A percentile compares a stretch with the other conserved stretches of the same genome.
Conservation (phyloP, 225 moss, liverwort and hornwort genomes). For the Pseudisothecium myosuroides region DNA sequence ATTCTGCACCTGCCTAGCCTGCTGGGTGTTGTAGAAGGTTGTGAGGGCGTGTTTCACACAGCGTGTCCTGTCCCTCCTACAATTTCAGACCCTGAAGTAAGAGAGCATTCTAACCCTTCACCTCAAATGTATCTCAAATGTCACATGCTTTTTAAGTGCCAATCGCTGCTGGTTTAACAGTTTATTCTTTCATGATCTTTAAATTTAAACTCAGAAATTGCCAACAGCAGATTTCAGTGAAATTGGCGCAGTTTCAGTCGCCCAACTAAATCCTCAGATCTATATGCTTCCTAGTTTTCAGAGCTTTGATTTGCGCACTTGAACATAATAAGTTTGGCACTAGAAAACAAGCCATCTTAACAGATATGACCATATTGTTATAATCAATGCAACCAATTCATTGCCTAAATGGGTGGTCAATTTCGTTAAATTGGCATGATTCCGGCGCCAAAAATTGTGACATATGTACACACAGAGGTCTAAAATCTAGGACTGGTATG, state of each 20-base stretch:
- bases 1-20: conserved; percentile 18
- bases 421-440: neutral
- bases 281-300: neutral
- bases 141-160: neutral
- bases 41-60: conserved; percentile 43
- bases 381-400: neutral
- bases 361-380: neutral
- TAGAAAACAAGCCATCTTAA: too few species aligned
- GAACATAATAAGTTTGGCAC: neutral
- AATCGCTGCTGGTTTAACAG: neutral
- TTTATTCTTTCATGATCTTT: neutral
- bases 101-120: neutral
- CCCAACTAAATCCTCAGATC: neutral
- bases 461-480: neutral
- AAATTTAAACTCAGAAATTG: neutral
- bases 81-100: conserved; percentile 27
- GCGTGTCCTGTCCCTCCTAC: conserved; percentile 29
- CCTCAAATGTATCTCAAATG: neutral
- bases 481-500: neutral
- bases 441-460: neutral
- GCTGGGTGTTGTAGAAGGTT: conserved; percentile 11
- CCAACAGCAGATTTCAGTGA: neutral
- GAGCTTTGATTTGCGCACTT: neutral
- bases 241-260: neutral
- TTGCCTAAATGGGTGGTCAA: neutral